Evolutionary conservation across 768 basidiomycete genomes (phyloP).

Genomic region (Lactifluus echinatus): DNA sequence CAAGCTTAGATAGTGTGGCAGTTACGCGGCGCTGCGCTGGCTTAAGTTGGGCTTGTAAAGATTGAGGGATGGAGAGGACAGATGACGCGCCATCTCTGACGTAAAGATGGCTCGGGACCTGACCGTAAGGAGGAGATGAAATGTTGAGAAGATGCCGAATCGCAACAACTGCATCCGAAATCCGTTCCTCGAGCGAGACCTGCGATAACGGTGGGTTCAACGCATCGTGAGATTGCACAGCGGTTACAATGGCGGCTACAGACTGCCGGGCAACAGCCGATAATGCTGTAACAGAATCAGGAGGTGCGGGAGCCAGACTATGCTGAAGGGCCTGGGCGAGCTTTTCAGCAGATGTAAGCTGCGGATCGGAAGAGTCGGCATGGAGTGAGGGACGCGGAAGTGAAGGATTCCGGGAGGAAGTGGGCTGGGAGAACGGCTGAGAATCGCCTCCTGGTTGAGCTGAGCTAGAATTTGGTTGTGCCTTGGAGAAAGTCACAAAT

Average conservation of each 20-base stretch:
- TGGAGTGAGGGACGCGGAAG: background rate
- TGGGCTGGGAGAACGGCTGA: background rate
- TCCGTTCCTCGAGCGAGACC: slow-evolving; percentile 50
- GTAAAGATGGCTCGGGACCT: slow-evolving; percentile 38
- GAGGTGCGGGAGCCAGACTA: slow-evolving; percentile 46
- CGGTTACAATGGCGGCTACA: slow-evolving; percentile 55
- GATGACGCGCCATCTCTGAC: slow-evolving; percentile 3
- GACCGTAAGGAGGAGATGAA: slow-evolving; percentile 48
- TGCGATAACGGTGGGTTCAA: slow-evolving; percentile 47
- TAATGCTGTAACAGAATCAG: slow-evolving; percentile 53
- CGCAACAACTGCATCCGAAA: slow-evolving; percentile 54
- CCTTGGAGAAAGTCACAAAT: slow-evolving; percentile 16
- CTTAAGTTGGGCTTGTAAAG: slow-evolving; percentile 49
- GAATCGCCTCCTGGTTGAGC: background rate
- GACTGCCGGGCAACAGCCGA: slow-evolving; percentile 48
- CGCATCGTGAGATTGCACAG: slow-evolving; percentile 40
- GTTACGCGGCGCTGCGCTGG: slow-evolving; percentile 80
- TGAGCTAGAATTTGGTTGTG: background rate
- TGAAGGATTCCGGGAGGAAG: background rate
- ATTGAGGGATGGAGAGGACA: slow-evolving; percentile 28
- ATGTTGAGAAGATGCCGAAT: slow-evolving; percentile 73
- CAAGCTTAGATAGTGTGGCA: slow-evolving; percentile 80
- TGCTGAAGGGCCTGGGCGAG: slow-evolving; percentile 60
- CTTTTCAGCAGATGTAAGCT: slow-evolving; percentile 58
- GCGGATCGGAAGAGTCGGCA: slow-evolving; percentile 23